Percentiles rank a stretch among this genome's conserved stretches.
These are phyloP conservation scores for Erodium chrysanthum DNA, from an alignment of 441 rosid species.

Conservation along the genomic window DNA sequence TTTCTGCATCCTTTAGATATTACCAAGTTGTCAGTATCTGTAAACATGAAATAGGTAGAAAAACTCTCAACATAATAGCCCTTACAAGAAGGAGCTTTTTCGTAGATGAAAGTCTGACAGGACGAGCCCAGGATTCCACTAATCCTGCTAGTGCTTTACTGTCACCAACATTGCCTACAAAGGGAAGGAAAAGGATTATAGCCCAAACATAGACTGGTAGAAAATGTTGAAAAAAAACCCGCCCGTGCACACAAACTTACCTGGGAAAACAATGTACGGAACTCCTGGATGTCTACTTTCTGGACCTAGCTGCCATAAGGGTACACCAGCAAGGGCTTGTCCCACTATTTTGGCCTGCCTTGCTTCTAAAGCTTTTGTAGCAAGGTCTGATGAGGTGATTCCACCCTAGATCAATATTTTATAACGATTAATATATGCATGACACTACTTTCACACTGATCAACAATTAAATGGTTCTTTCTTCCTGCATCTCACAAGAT, in stretches of 20 bases:
- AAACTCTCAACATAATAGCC: constrained; percentile 8
- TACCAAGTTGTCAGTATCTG: constrained; percentile 23
- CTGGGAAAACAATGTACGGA: constrained; percentile 94
- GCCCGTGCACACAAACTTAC: constrained; percentile 29
- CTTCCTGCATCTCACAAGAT: too few relatives aligned
- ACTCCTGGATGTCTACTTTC: constrained; percentile 96
- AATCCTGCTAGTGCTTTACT: constrained; percentile 69
- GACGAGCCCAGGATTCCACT: constrained; percentile 80
- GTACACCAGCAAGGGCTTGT: constrained; percentile 93
- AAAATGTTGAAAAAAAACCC: constrained; percentile 7
- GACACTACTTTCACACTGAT: background rate
- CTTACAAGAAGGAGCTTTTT: constrained; percentile 70
- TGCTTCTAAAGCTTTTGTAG: constrained; percentile 87
- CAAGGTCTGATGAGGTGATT: constrained; percentile 92
- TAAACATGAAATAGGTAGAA: constrained; percentile 14
- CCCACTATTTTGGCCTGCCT: constrained; percentile 78
- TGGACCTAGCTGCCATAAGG: constrained; percentile 90
- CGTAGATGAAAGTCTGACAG: constrained; percentile 49
- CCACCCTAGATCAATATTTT: constrained; percentile 49
- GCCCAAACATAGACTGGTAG: constrained; percentile 12
- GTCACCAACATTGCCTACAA: constrained; percentile 81
- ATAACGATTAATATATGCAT: constrained; percentile 10
- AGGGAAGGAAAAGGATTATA: constrained; percentile 6
- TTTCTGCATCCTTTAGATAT: constrained; percentile 59
- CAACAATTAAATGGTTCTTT: too few relatives aligned